Evolutionary conservation across 306 rosid genomes (phyloP).

Genomic region (Urtica urens): DNA sequence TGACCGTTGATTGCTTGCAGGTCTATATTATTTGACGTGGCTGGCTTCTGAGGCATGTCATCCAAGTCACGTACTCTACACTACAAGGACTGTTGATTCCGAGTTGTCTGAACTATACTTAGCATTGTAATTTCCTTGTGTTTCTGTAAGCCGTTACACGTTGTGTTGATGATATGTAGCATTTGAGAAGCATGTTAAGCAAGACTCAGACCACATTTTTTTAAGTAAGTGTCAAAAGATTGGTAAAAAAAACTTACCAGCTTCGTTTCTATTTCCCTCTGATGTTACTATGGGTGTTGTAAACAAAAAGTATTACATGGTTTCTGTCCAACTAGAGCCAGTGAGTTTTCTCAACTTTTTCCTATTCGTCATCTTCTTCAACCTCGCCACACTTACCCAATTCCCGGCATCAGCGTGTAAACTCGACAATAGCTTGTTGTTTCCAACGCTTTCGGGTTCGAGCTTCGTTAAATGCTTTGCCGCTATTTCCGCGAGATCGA

Average conservation of each 20-base stretch:
- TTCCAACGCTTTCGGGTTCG: conserved; percentile 72
- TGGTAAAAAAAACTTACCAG: too few relatives aligned
- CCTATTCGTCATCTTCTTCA: conserved; percentile 54
- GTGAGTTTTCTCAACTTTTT: conserved; percentile 45
- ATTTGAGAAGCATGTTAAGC: not conserved
- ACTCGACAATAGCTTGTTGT: conserved; percentile 50
- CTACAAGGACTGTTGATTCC: not conserved
- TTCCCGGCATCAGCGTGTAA: conserved; percentile 63
- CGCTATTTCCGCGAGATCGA: conserved; percentile 68
- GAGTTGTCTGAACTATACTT: conserved; percentile 5
- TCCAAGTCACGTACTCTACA: not conserved
- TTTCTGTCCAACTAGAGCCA: conserved; percentile 82
- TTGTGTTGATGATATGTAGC: too few relatives aligned
- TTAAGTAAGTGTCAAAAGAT: too few relatives aligned
- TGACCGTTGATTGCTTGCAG: conserved; percentile 17
- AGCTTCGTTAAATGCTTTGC: conserved; percentile 50
- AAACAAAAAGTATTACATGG: conserved; percentile 12
- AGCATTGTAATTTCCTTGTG: too few relatives aligned
- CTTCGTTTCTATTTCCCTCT: not conserved
- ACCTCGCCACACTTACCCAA: conserved; percentile 59
- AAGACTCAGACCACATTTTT: too few relatives aligned
- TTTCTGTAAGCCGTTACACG: too few relatives aligned
- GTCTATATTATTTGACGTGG: conserved; percentile 3
- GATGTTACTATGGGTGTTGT: too few relatives aligned
- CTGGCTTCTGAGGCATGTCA: conserved; percentile 4